phyloP scores from a whole-genome alignment of 176 grass and related monocot genomes.

The Cenchrus americanus region DNA sequence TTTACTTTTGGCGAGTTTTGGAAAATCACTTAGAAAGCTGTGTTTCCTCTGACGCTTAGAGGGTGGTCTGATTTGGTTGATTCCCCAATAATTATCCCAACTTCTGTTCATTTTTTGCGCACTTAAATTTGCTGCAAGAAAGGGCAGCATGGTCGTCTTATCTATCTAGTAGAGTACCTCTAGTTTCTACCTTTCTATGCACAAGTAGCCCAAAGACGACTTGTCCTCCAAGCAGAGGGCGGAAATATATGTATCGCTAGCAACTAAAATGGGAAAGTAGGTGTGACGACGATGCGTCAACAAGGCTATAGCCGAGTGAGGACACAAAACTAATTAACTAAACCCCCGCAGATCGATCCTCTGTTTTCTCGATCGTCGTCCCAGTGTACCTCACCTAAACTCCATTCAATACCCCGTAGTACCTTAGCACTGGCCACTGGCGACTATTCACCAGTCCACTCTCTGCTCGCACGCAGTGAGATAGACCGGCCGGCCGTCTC shows the following conservation, averaged over 20 bases:
- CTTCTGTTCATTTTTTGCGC: neutral
- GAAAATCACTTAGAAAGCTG: no score
- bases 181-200: no score
- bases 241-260: neutral
- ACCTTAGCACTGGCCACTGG: neutral
- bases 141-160: neutral
- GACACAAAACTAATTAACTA: neutral
- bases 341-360: neutral
- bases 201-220: neutral
- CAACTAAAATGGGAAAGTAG: neutral
- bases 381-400: slow-evolving; percentile 2
- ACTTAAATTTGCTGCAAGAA: neutral
- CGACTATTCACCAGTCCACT: no score
- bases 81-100: no score
- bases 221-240: neutral
- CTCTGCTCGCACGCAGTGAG: no score
- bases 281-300: neutral
- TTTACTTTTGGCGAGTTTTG: no score
- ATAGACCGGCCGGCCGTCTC: no score
- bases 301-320: neutral
- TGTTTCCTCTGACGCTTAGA: no score
- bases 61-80: no score
- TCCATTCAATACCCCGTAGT: slow-evolving; percentile 10
- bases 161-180: neutral
- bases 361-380: neutral